These are phyloP conservation scores for Aspergillus candidus DNA, from an alignment of 2,329 filamentous ascomycete genomes.

Conservation along the genomic window DNA sequence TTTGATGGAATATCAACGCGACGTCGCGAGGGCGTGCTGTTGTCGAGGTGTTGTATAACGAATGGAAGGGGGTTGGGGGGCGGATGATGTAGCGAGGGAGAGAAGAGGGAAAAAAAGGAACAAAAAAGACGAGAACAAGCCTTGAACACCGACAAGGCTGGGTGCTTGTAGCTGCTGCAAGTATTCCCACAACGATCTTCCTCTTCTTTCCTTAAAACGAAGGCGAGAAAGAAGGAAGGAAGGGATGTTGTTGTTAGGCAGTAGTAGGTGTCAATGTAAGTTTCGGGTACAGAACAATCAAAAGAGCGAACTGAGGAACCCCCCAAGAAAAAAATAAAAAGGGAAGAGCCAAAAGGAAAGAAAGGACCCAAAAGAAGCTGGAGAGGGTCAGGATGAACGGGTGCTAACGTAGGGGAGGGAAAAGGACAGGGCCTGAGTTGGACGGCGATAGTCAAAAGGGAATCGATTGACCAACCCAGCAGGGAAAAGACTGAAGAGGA, in stretches of 20 bases:
- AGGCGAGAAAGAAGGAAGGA: conserved; percentile 22
- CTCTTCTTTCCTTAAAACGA: conserved; percentile 25
- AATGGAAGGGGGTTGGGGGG: conserved; percentile 12
- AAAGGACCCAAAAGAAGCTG: conserved; percentile 21
- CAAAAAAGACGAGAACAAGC: conserved; percentile 3
- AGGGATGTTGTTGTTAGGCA: conserved; percentile 9
- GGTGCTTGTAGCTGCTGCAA: conserved; percentile 4
- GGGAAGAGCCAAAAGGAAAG: conserved; percentile 10
- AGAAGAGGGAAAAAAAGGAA: conserved; percentile 12
- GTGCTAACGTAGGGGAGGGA: conserved; percentile 23
- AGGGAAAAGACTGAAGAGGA: conserved; percentile 21
- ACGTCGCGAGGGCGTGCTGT: too few species aligned
- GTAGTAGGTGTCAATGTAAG: conserved; percentile 4
- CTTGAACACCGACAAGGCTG: conserved; percentile 9
- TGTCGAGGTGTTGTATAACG: conserved; percentile 13
- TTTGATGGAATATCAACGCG: too few species aligned
- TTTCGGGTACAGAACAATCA: conserved; percentile 8
- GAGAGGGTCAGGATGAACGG: not conserved
- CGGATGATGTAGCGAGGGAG: not conserved
- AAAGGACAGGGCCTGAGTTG: conserved; percentile 20
- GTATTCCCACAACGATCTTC: conserved; percentile 2
- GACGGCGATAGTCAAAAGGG: conserved; percentile 22
- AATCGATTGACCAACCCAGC: conserved; percentile 20
- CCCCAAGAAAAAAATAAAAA: conserved; percentile 15
- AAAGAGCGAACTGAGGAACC: conserved; percentile 12